Evolutionary conservation across 768 basidiomycete species (phyloP).

Genomic region (Vishniacozyma victoriae): DNA sequence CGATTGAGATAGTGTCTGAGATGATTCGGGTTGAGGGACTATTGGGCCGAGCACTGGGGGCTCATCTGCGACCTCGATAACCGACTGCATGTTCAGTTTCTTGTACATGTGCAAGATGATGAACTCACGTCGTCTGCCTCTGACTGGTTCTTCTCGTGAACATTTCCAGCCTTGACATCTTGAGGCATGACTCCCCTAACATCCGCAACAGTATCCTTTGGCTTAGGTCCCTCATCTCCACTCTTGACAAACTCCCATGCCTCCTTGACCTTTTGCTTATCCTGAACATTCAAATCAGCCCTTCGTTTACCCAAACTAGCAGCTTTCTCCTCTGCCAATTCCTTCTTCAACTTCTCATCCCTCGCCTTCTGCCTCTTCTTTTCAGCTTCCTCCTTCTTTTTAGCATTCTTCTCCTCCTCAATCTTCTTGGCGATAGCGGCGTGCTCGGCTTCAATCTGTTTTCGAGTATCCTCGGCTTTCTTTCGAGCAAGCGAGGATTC

Average conservation of each 20-base stretch:
- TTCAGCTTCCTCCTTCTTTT: constrained; percentile 17
- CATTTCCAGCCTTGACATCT: constrained; percentile 21
- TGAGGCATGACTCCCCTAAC: constrained; percentile 18
- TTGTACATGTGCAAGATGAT: no score
- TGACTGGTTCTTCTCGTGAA: constrained; percentile 2
- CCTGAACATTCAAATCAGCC: constrained; percentile 7
- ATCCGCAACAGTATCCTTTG: constrained; percentile 14
- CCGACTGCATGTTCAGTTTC: no score
- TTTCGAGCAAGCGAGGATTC: constrained; percentile 36
- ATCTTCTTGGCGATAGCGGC: constrained; percentile 9
- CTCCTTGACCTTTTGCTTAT: constrained; percentile 40
- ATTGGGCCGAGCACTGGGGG: constrained; percentile 13
- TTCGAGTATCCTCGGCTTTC: constrained; percentile 31
- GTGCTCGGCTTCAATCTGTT: constrained; percentile 31
- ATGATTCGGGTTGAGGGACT: constrained; percentile 12
- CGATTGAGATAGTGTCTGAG: constrained; percentile 24
- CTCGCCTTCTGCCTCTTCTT: constrained; percentile 11
- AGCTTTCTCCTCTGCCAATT: constrained; percentile 18
- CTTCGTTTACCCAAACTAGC: constrained; percentile 10
- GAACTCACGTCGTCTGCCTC: no score
- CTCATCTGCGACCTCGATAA: constrained; percentile 36
- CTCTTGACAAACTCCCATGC: constrained; percentile 45
- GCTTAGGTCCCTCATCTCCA: neutral
- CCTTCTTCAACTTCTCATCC: constrained; percentile 19
- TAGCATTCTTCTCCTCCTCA: constrained; percentile 10